These are phyloP conservation scores for Sanchytrium tribonematis DNA, from an alignment of 371 early-diverging fungal genomes.

Conservation along the genomic window DNA sequence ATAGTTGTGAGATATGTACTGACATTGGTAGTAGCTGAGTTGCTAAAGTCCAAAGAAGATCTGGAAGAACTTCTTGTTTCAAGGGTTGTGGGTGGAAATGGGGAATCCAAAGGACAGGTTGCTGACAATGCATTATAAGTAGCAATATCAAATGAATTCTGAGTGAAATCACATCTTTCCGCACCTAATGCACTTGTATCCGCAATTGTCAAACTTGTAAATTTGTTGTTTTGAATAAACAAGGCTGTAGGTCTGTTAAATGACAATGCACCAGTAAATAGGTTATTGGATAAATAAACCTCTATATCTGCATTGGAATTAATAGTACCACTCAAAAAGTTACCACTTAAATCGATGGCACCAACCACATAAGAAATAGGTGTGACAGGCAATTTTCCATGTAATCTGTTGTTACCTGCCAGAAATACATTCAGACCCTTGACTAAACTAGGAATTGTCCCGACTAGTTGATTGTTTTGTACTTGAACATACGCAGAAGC, in stretches of 20 bases:
- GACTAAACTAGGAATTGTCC: neutral
- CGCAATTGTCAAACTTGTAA: too few relatives aligned
- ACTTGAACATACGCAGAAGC: neutral
- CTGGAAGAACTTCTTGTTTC: too few relatives aligned
- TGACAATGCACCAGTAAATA: neutral
- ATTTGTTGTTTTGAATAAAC: neutral
- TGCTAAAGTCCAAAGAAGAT: too few relatives aligned
- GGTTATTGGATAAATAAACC: neutral
- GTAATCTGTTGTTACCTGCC: neutral
- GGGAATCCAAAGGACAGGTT: too few relatives aligned
- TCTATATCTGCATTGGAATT: neutral
- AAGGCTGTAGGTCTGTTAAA: neutral
- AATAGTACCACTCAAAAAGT: neutral
- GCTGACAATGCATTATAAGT: too few relatives aligned
- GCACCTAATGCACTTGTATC: too few relatives aligned
- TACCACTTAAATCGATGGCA: neutral
- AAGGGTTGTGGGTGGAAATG: too few relatives aligned
- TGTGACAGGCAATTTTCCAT: neutral
- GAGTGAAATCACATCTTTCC: too few relatives aligned
- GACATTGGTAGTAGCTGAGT: too few relatives aligned
- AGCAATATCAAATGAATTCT: too few relatives aligned
- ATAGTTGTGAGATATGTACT: too few relatives aligned
- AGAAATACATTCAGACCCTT: neutral
- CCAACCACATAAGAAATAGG: neutral
- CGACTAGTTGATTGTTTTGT: neutral